Evolutionary conservation across 192 early-diverging fungal genomes (phyloP).

Genomic region (Coemansia reversa): DNA sequence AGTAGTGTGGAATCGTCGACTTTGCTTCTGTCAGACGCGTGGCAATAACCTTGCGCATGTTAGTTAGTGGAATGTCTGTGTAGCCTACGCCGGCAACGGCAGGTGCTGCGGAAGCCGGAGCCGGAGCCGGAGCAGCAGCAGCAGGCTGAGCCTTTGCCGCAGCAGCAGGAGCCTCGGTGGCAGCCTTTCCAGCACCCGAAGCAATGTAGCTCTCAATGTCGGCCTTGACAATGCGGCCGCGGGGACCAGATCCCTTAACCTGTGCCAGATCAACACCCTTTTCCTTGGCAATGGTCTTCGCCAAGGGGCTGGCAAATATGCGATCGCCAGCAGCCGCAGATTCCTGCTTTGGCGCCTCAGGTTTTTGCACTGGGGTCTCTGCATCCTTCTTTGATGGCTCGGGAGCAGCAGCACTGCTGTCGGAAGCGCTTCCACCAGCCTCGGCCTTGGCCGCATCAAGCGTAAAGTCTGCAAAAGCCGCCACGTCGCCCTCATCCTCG

Average conservation of each 20-base stretch:
- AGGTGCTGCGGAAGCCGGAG: constrained; percentile 21
- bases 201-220: constrained; percentile 73
- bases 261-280: constrained; percentile 73
- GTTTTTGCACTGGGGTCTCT: constrained; percentile 1
- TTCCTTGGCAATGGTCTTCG: constrained; percentile 84
- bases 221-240: constrained; percentile 86
- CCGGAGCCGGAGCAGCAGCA: constrained; percentile 54
- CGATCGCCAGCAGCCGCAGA: constrained; percentile 53
- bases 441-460: constrained; percentile 55
- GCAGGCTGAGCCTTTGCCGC: constrained; percentile 32
- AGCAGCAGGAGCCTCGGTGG: constrained; percentile 25
- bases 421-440: constrained; percentile 44
- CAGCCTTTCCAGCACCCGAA: constrained; percentile 39
- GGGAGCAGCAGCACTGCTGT: constrained; percentile 40
- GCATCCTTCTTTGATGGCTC: constrained; percentile 24
- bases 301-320: constrained; percentile 81
- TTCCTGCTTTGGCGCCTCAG: constrained; percentile 20
- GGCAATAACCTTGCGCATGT: constrained; percentile 82
- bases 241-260: constrained; percentile 84
- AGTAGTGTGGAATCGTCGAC: constrained; percentile 73
- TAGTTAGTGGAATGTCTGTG: constrained; percentile 71
- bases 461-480: constrained; percentile 82
- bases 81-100: constrained; percentile 50
- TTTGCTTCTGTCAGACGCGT: constrained; percentile 75
- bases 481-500: constrained; percentile 84